Conservation (phyloP, 2,329 filamentous ascomycete species). For the Stagonosporopsis tanaceti region DNA sequence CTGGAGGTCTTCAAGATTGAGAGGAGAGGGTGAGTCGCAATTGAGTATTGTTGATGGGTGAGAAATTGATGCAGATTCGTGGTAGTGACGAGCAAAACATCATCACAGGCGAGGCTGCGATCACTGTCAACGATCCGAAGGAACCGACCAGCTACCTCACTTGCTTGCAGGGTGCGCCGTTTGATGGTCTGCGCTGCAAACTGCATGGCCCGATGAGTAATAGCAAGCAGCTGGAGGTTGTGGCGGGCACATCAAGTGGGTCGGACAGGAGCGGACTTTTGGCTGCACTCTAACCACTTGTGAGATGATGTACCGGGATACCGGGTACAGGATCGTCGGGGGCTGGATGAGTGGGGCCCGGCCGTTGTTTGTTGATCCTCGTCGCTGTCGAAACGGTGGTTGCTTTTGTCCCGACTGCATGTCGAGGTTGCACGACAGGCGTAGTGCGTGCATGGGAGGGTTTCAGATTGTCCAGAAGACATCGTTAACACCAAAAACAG, state of each 20-base stretch:
- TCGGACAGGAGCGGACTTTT: background rate
- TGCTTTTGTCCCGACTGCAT: slow-evolving; percentile 11
- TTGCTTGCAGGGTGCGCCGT: slow-evolving; percentile 23
- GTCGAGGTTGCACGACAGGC: slow-evolving; percentile 21
- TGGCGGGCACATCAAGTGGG: background rate
- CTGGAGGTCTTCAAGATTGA: background rate
- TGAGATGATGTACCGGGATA: background rate
- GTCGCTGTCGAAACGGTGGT: slow-evolving; percentile 4
- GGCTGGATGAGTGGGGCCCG: slow-evolving; percentile 1
- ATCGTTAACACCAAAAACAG: background rate
- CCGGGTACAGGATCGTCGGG: background rate
- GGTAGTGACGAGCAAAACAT: slow-evolving; percentile 1
- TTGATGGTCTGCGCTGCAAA: slow-evolving; percentile 27
- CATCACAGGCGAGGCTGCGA: slow-evolving; percentile 4
- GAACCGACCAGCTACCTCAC: slow-evolving; percentile 27
- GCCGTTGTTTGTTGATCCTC: slow-evolving; percentile 11
- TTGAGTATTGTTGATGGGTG: background rate
- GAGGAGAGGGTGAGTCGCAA: background rate
- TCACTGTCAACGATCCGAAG: slow-evolving; percentile 27
- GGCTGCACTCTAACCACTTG: background rate
- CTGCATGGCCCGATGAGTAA: slow-evolving; percentile 24
- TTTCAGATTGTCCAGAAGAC: slow-evolving; percentile 12
- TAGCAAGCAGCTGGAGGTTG: slow-evolving; percentile 2
- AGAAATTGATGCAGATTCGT: background rate
- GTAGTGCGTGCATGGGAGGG: slow-evolving; percentile 18